phyloP scores from a whole-genome alignment of 106 monocot genomes.

The Iris macrosiphon region DNA sequence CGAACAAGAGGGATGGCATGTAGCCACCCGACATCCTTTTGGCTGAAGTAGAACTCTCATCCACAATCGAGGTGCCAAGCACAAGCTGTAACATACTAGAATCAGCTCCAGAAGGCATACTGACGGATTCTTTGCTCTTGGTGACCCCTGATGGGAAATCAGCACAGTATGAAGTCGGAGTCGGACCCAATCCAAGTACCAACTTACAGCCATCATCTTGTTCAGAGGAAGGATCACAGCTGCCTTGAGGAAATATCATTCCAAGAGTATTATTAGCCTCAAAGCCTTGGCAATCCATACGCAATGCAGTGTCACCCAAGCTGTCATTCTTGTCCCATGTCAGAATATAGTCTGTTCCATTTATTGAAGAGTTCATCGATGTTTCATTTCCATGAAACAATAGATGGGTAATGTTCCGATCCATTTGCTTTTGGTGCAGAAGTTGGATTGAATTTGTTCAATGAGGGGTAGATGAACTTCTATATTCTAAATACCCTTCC shows the following conservation, averaged over 20 bases:
- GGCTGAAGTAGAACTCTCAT: conserved; percentile 81
- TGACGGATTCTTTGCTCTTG: conserved; percentile 26
- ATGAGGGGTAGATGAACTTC: neutral
- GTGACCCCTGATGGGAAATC: conserved; percentile 5
- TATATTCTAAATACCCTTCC: too few species aligned
- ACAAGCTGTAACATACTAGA: conserved; percentile 56
- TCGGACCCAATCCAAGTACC: conserved; percentile 87
- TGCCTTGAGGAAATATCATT: conserved; percentile 10
- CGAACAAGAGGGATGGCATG: conserved; percentile 85
- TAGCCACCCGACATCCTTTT: conserved; percentile 57
- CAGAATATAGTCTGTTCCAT: neutral
- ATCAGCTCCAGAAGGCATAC: conserved; percentile 28
- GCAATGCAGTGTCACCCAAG: conserved; percentile 6
- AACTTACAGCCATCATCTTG: conserved; percentile 78
- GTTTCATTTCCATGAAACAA: neutral
- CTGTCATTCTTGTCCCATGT: conserved; percentile 7
- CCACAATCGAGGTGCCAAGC: conserved; percentile 36
- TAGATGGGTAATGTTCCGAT: conserved; percentile 3
- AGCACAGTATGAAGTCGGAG: conserved; percentile 44
- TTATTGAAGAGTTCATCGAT: conserved; percentile 1
- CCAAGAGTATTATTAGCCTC: neutral
- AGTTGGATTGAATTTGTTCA: too few species aligned
- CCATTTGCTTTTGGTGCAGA: conserved; percentile 3
- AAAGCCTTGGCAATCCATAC: conserved; percentile 13
- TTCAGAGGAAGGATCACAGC: conserved; percentile 6